A percentile compares a stretch with the other conserved stretches of the same genome.
Evolutionary conservation across 2,329 filamentous ascomycete genomes (phyloP).

Genomic region (Ceratocystis cacaofunesta): DNA sequence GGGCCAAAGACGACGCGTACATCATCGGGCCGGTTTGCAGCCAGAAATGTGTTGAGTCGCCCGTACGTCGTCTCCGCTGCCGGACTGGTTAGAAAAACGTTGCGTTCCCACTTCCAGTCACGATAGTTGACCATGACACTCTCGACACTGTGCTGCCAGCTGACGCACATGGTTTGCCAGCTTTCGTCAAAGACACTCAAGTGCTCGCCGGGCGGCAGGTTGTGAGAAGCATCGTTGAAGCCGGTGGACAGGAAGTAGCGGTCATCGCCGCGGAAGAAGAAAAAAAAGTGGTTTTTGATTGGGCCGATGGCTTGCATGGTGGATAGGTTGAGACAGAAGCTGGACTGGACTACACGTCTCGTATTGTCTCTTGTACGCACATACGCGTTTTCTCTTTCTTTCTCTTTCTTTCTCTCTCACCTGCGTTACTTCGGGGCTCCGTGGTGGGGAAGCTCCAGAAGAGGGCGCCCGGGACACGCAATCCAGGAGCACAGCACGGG

Average conservation of each 20-base stretch:
- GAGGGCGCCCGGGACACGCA: background rate
- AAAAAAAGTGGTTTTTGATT: conserved; percentile 11
- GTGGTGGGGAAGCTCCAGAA: background rate
- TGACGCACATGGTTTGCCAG: conserved; percentile 10
- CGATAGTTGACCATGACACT: conserved; percentile 9
- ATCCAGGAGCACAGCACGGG: background rate
- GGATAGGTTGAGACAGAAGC: background rate
- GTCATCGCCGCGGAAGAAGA: conserved; percentile 15
- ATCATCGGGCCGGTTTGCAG: conserved; percentile 12
- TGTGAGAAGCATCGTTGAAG: conserved; percentile 12
- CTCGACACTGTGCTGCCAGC: conserved; percentile 7
- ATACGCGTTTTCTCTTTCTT: too few relatives aligned
- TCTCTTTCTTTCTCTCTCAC: background rate
- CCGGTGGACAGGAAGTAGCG: conserved; percentile 14
- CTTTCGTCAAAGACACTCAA: background rate
- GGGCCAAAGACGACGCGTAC: conserved; percentile 14
- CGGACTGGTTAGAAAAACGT: conserved; percentile 7
- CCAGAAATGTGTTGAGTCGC: conserved; percentile 7
- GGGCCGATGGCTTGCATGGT: conserved; percentile 3
- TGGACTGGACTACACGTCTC: too few relatives aligned
- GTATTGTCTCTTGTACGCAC: too few relatives aligned
- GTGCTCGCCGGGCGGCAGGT: conserved; percentile 9
- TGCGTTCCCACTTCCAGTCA: conserved; percentile 13
- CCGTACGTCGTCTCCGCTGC: background rate
- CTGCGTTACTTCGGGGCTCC: background rate